Percentiles rank a stretch among this genome's conserved stretches.
These are phyloP conservation scores for Xylariaceae sp. DNA, from an alignment of 2,329 filamentous ascomycete species.

Conservation along the genomic window DNA sequence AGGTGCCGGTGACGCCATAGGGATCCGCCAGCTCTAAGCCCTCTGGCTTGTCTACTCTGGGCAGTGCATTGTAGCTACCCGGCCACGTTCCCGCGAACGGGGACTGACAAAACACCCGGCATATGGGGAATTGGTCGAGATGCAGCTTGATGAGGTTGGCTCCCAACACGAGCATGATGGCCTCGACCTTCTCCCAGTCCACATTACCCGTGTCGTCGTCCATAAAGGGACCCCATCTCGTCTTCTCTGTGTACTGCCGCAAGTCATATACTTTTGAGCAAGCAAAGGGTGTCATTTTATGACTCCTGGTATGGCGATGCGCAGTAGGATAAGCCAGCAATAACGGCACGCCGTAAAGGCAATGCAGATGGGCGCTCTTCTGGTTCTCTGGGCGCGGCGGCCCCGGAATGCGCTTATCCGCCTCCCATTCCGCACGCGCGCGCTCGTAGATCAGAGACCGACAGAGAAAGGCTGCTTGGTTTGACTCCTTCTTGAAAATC, in stretches of 20 bases:
- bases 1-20: slow-evolving; percentile 67
- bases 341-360: slow-evolving; percentile 61
- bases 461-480: slow-evolving; percentile 57
- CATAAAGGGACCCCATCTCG: slow-evolving; percentile 68
- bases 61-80: slow-evolving; percentile 35
- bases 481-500: slow-evolving; percentile 43
- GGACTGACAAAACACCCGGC: slow-evolving; percentile 48
- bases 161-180: slow-evolving; percentile 64
- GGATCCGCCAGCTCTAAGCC: slow-evolving; percentile 57
- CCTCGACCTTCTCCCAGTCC: slow-evolving; percentile 79
- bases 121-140: slow-evolving; percentile 38
- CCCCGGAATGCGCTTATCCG: slow-evolving; percentile 5
- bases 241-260: slow-evolving; percentile 58
- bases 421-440: slow-evolving; percentile 37
- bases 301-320: slow-evolving; percentile 29
- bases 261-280: slow-evolving; percentile 70
- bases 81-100: slow-evolving; percentile 55
- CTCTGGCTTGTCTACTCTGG: slow-evolving; percentile 15
- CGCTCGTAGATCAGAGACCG: slow-evolving; percentile 60
- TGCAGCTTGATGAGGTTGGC: slow-evolving; percentile 54
- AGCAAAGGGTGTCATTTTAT: slow-evolving; percentile 54
- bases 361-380: slow-evolving; percentile 66
- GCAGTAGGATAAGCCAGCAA: slow-evolving; percentile 26
- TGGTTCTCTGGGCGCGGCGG: slow-evolving; percentile 48
- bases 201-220: slow-evolving; percentile 57